Evolutionary conservation across 2,329 filamentous ascomycete genomes (phyloP), one percentile per base, ranked within the genome.

Genomic region (Botrytis paeoniae): DNA sequence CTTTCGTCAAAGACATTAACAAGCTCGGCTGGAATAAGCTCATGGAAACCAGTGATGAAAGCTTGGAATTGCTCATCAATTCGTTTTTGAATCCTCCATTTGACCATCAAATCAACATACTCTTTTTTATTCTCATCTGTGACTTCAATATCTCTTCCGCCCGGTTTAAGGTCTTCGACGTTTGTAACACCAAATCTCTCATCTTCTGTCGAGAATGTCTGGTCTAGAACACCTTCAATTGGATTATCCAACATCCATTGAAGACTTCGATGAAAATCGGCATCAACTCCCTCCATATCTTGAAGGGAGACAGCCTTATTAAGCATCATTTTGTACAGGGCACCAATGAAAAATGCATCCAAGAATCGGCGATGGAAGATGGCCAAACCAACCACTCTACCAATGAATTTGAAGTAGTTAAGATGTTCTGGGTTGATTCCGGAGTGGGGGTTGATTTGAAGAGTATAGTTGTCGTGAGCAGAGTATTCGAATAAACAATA

Each of bases 341-440:
- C 96, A 66, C 96, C 96, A 81, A 99, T 98, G 83, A 99, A 99
- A 87, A 99, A 99, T 48, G 96, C 97, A 82, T 99, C 96, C 76
- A 99, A 85, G 88, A 99, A 99, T 69, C 96, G 91, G 73, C 96
- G 89, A 83, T 99, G 96, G 90, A 99, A 99, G 80, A 99, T 99
- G 75, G 96, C 95, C 78, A 99, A 84, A 74, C 96, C 96, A 74
- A 99, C 96, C 41, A 99, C 96, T 74, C 96, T 93, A 66, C 96
- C 96, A 80, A 99, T 99, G 81, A 99, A 99, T 84, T 97, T 98
- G 90, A 99, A 99, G 85, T 98, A 99, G 82, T 98, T 98, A 80
- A 99, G 86, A 89, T 99, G 96, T 84, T 99, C 96, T 0, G 96
- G 96, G 83, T 99, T 99, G 84, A 99, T 98, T 76, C 96, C 96